phyloP scores from a whole-genome alignment of 176 grass and related monocot genomes.

The Triticum urartu region DNA sequence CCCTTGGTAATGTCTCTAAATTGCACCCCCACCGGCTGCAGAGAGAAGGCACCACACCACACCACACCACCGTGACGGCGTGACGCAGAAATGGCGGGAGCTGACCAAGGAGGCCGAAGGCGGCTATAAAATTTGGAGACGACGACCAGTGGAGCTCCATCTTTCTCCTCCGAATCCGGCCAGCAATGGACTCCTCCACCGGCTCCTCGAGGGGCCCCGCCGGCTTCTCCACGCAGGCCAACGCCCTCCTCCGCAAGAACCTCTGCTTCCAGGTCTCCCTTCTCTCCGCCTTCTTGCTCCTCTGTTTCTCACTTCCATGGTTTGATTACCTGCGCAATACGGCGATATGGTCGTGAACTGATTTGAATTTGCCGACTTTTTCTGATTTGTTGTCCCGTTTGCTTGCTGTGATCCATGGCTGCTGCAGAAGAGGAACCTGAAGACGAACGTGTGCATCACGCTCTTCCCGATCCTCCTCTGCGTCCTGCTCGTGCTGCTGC shows the following conservation, averaged over 20 bases:
- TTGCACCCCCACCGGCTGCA: neutral
- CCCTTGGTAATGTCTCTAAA: neutral
- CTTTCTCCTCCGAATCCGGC: neutral
- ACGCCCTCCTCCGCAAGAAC: slow-evolving; percentile 98
- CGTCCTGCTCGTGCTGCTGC: slow-evolving; percentile 51
- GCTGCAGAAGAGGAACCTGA: slow-evolving; percentile 75
- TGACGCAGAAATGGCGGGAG: slow-evolving; percentile 4
- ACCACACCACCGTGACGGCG: neutral
- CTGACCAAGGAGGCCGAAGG: neutral
- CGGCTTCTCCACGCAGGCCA: slow-evolving; percentile 77
- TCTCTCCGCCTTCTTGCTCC: neutral
- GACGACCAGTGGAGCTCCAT: neutral
- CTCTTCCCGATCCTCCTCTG: slow-evolving; percentile 79
- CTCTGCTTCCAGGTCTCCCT: slow-evolving; percentile 76
- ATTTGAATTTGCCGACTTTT: neutral
- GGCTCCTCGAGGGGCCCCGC: slow-evolving; percentile 45
- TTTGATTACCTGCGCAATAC: neutral
- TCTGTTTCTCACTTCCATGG: neutral
- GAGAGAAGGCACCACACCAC: neutral
- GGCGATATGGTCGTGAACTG: neutral
- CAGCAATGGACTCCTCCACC: neutral
- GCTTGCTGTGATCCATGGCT: neutral
- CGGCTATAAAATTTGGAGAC: neutral
- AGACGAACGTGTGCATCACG: slow-evolving; percentile 72
- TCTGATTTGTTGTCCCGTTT: neutral